A percentile compares a stretch with the other conserved stretches of the same genome.
Evolutionary conservation across 768 basidiomycete species (phyloP).

Genomic region (Hericium rajendrae): DNA sequence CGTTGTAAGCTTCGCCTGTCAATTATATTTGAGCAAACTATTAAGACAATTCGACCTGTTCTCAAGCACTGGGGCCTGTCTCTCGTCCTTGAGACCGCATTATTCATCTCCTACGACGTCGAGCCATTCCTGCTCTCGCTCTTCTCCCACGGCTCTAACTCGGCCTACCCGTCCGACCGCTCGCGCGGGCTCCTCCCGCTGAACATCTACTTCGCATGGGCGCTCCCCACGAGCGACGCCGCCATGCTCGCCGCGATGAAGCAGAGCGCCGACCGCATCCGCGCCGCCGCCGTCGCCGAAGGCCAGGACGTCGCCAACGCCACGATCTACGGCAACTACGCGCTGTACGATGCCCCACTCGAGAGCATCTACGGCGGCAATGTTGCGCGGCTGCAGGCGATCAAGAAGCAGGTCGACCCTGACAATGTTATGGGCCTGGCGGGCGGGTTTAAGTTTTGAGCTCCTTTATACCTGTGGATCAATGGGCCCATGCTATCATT

Average conservation of each 20-base stretch:
- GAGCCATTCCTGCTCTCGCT: slow-evolving; percentile 9
- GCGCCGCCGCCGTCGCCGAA: slow-evolving; percentile 4
- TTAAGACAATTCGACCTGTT: not conserved
- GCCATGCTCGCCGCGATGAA: not conserved
- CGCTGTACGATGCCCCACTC: slow-evolving; percentile 8
- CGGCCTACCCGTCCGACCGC: slow-evolving; percentile 14
- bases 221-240: not conserved
- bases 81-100: not conserved
- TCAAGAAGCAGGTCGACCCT: slow-evolving; percentile 8
- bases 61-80: not conserved
- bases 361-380: slow-evolving; percentile 11
- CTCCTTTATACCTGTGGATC: not conserved
- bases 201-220: slow-evolving; percentile 12
- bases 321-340: slow-evolving; percentile 14
- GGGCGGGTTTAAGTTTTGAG: slow-evolving; percentile 15
- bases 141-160: slow-evolving; percentile 2
- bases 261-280: not conserved
- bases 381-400: slow-evolving; percentile 4
- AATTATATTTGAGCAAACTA: not conserved
- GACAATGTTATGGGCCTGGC: slow-evolving; percentile 14
- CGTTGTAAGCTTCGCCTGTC: not conserved
- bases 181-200: slow-evolving; percentile 9
- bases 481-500: not conserved
- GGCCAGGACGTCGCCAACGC: slow-evolving; percentile 9
- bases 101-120: slow-evolving; percentile 3